phyloP scores from a whole-genome alignment of 805 yeast species.

The Yamadazyma scolyti region DNA sequence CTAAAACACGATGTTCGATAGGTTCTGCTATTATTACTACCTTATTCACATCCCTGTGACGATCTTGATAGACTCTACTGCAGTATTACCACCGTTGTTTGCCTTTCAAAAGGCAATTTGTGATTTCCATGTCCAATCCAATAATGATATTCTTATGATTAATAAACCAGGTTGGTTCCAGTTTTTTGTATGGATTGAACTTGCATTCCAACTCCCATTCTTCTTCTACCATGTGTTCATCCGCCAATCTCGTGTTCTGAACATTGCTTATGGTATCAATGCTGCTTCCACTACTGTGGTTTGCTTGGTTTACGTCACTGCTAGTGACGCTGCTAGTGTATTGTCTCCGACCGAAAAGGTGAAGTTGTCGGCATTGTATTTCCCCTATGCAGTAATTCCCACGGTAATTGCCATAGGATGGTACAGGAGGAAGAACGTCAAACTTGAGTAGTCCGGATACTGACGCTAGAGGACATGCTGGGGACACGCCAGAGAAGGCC shows the following conservation, averaged over 20 bases:
- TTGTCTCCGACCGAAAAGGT: conserved; percentile 31
- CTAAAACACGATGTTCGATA: conserved; percentile 33
- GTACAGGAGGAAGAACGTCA: conserved; percentile 1
- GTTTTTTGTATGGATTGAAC: conserved; percentile 67
- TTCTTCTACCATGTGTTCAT: conserved; percentile 33
- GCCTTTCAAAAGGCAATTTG: conserved; percentile 48
- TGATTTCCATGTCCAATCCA: conserved; percentile 55
- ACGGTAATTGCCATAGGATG: conserved; percentile 46
- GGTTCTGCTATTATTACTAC: conserved; percentile 49
- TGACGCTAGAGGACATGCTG: too few species aligned
- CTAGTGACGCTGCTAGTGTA: conserved; percentile 33
- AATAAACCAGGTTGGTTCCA: conserved; percentile 70
- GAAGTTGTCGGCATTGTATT: conserved; percentile 51
- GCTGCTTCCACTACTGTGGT: conserved; percentile 77
- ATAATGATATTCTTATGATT: conserved; percentile 68
- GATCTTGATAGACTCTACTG: conserved; percentile 66
- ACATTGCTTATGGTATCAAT: conserved; percentile 64
- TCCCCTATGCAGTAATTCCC: conserved; percentile 74
- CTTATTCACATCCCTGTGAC: conserved; percentile 75
- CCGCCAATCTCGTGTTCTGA: conserved; percentile 5
- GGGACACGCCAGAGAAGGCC: too few species aligned
- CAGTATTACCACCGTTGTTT: conserved; percentile 60
- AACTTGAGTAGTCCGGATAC: too few species aligned
- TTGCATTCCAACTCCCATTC: conserved; percentile 75
- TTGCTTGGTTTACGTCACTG: conserved; percentile 55